phyloP scores from a whole-genome alignment of 2,329 filamentous ascomycete species.

The Albifimbria verrucaria region DNA sequence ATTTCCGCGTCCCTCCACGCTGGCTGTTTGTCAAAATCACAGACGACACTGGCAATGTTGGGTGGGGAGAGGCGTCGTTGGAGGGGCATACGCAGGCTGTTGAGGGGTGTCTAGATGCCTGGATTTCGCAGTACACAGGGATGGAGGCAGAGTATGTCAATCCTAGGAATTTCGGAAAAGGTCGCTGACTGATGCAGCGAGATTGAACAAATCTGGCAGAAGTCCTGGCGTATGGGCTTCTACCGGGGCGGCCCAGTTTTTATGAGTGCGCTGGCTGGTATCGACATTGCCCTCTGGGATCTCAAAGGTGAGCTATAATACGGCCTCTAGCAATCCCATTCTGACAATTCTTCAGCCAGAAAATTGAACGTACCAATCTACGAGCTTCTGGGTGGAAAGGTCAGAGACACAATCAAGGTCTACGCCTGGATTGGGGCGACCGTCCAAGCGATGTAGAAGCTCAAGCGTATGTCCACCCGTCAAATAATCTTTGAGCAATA shows the following conservation, averaged over 20 bases:
- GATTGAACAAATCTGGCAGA: conserved; percentile 80
- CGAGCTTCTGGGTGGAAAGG: conserved; percentile 70
- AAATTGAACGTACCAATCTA: conserved; percentile 64
- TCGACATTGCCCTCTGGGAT: conserved; percentile 80
- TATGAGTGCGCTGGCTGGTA: conserved; percentile 73
- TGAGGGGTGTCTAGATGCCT: conserved; percentile 69
- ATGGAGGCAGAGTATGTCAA: conserved; percentile 64
- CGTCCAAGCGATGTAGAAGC: conserved; percentile 62
- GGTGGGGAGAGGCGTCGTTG: conserved; percentile 73
- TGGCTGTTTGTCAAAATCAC: conserved; percentile 78
- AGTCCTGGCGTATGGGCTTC: conserved; percentile 67
- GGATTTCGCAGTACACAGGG: conserved; percentile 58
- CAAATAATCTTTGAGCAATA: rapidly evolving
- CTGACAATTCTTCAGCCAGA: conserved; percentile 27
- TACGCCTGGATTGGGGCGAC: conserved; percentile 81
- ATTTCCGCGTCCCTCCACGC: conserved; percentile 70
- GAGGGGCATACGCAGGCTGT: conserved; percentile 73
- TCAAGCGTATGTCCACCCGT: conserved; percentile 47
- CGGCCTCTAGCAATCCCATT: neutral
- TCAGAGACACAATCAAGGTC: conserved; percentile 66
- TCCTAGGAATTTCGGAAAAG: rapidly evolving
- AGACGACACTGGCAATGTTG: conserved; percentile 60
- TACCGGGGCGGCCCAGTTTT: conserved; percentile 77
- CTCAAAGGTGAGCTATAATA: conserved; percentile 50
- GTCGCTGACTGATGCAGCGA: conserved; percentile 43